These are phyloP conservation scores for Aspergillus sp. DNA, from an alignment of 2,329 filamentous ascomycete species.

Conservation along the genomic window DNA sequence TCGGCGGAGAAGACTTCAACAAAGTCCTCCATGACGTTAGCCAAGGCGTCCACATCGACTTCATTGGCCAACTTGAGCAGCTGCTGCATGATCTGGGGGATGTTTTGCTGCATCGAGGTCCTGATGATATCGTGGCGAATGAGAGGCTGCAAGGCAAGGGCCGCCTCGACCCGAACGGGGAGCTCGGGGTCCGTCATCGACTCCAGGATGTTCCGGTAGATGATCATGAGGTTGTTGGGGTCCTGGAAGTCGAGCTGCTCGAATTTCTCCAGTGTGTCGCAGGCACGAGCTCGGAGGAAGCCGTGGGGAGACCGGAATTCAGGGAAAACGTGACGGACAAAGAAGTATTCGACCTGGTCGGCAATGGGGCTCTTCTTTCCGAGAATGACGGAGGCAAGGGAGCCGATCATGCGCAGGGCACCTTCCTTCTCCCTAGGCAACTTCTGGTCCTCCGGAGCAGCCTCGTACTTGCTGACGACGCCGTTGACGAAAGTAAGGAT, in stretches of 20 bases:
- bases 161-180: slow-evolving; percentile 90
- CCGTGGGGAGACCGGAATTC: slow-evolving; percentile 92
- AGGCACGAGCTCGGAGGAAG: slow-evolving; percentile 89
- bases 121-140: slow-evolving; percentile 95
- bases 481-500: slow-evolving; percentile 94
- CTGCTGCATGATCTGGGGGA: slow-evolving; percentile 99
- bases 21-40: slow-evolving; percentile 99
- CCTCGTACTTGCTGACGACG: slow-evolving; percentile 90
- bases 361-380: slow-evolving; percentile 98
- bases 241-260: slow-evolving; percentile 97
- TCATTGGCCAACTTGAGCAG: slow-evolving; percentile 95
- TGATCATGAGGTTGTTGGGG: slow-evolving; percentile 88
- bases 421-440: slow-evolving; percentile 95
- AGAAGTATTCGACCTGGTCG: slow-evolving; percentile 96
- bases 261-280: slow-evolving; percentile 97
- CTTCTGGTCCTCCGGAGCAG: slow-evolving; percentile 81
- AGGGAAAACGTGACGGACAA: slow-evolving; percentile 96
- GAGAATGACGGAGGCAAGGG: slow-evolving; percentile 86
- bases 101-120: slow-evolving; percentile 94
- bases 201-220: slow-evolving; percentile 95
- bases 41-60: slow-evolving; percentile 93
- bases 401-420: slow-evolving; percentile 94
- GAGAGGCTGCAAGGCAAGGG: slow-evolving; percentile 88
- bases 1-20: slow-evolving; percentile 98
- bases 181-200: slow-evolving; percentile 94